These are phyloP conservation scores for Nicotiana paniculata DNA, from an alignment of 257 asterid genomes.

Conservation along the genomic window DNA sequence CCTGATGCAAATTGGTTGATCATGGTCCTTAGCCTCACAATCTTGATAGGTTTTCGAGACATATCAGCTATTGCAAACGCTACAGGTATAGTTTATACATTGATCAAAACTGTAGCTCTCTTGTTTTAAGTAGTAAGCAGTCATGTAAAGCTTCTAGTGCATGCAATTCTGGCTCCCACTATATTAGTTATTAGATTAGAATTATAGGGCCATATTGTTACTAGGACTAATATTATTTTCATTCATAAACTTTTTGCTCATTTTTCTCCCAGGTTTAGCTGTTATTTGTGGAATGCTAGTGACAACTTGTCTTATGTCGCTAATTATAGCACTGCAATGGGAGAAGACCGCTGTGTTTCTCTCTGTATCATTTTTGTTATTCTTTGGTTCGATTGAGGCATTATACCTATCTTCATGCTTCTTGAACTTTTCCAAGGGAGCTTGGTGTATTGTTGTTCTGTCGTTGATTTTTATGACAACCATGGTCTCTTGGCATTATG, in stretches of 20 bases:
- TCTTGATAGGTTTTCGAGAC: conserved; percentile 65
- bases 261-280: conserved; percentile 59
- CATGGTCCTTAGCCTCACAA: conserved; percentile 65
- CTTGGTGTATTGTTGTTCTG: conserved; percentile 62
- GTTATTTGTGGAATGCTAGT: conserved; percentile 62
- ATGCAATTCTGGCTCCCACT: neutral
- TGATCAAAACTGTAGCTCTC: neutral
- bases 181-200: neutral
- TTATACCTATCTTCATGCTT: conserved; percentile 52
- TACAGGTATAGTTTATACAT: conserved; percentile 36
- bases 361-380: conserved; percentile 49
- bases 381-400: conserved; percentile 69
- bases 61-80: conserved; percentile 68
- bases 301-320: conserved; percentile 85
- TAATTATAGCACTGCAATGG: conserved; percentile 82
- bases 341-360: conserved; percentile 35
- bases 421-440: conserved; percentile 60
- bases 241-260: neutral
- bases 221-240: neutral
- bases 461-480: conserved; percentile 40
- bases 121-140: neutral
- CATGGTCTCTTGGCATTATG: conserved; percentile 93
- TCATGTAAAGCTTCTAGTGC: neutral
- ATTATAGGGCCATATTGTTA: neutral
- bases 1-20: conserved; percentile 90